phyloP scores from a whole-genome alignment of 352 stramenopile genomes.

The Achlya hypogyna region DNA sequence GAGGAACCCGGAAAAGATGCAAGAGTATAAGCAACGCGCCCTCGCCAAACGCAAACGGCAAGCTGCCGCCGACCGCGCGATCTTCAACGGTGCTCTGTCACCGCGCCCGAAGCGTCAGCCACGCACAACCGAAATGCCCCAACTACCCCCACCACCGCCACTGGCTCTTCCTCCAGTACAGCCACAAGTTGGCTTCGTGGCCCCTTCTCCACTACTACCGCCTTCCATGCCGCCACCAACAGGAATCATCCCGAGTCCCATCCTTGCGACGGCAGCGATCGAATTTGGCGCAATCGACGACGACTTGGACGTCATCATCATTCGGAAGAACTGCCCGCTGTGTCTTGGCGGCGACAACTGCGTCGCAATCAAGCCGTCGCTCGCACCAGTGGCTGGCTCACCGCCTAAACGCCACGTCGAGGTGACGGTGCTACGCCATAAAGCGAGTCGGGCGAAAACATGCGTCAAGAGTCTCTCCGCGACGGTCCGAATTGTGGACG shows the following conservation, averaged over 20 bases:
- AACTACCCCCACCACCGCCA: no score
- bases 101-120: no score
- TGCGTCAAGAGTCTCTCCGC: background rate
- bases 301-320: background rate
- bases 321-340: background rate
- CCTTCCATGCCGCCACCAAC: background rate
- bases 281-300: background rate
- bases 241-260: background rate
- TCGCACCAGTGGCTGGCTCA: background rate
- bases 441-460: background rate
- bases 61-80: background rate
- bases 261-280: background rate
- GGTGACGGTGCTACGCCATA: background rate
- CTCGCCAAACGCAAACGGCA: background rate
- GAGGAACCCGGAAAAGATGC: slow-evolving; percentile 11
- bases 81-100: no score
- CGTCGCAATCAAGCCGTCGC: background rate
- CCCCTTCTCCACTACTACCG: no score
- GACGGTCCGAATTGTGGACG: background rate
- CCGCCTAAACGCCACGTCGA: background rate
- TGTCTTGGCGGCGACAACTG: background rate
- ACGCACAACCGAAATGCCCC: background rate
- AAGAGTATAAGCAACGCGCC: background rate
- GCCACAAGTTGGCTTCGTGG: no score
- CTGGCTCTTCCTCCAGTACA: no score